These are phyloP conservation scores for Erysimum cheiranthoides DNA, from an alignment of 345 rosid genomes.

Conservation along the genomic window DNA sequence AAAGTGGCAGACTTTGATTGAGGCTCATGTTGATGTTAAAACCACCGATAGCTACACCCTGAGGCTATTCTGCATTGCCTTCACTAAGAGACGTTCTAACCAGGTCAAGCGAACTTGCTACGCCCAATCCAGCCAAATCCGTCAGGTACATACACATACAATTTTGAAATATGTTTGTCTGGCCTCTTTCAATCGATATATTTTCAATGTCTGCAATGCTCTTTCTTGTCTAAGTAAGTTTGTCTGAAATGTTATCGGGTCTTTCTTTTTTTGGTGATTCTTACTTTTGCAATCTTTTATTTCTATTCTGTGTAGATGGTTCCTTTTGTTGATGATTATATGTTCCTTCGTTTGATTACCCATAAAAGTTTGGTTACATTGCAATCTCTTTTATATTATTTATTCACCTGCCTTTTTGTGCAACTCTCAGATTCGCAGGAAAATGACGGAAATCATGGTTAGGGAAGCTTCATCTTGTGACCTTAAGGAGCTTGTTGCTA, in stretches of 20 bases:
- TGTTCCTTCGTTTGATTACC: not conserved
- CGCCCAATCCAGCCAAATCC: slow-evolving; percentile 93
- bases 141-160: slow-evolving; percentile 50
- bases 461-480: slow-evolving; percentile 87
- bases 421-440: slow-evolving; percentile 67
- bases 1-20: slow-evolving; percentile 94
- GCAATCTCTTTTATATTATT: not conserved
- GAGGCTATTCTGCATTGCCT: slow-evolving; percentile 93
- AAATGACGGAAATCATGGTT: slow-evolving; percentile 93
- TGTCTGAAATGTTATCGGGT: not conserved
- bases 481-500: slow-evolving; percentile 81
- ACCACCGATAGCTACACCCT: slow-evolving; percentile 85
- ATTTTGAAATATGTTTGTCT: not conserved
- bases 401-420: not conserved
- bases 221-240: not conserved
- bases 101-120: slow-evolving; percentile 95
- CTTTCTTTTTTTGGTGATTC: not conserved
- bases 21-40: slow-evolving; percentile 96
- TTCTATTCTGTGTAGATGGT: not conserved
- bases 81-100: slow-evolving; percentile 92
- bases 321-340: not conserved
- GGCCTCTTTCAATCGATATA: not conserved
- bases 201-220: not conserved
- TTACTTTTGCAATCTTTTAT: not conserved
- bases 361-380: not conserved